Base-by-base conservation (phyloP, 495 filamentous ascomycete genomes). In the Aspergillus nanangensis region DNA sequence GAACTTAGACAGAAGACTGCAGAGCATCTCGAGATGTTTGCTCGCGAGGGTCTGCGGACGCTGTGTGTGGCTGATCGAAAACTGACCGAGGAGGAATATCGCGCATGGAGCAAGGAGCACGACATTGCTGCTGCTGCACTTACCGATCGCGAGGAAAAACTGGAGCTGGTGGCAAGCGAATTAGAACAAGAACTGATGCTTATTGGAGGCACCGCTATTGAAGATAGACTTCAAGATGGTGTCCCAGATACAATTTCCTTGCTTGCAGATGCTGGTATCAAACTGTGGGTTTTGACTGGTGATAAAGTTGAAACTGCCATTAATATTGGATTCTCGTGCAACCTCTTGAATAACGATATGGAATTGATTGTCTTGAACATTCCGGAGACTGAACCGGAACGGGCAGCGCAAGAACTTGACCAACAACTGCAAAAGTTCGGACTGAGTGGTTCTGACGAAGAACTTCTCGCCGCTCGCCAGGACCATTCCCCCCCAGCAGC, bases 241-340 rank as follows among this genome's bases (percentile, higher is more conserved):
- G 94, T 99, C 11, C 94, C 94, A 8, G 94, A 96, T 56, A 92
- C 94, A 2, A 99, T 99, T 53, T 87, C 86, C 44, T 69, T 99
- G 38, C 82, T 99, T 43, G 92, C 85, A 31, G 83, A 90, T 47
- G 94, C 94, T 39, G 94, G 94, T 48, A 96, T 99, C 67, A 99
- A 99, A 61, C 80, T 99, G n/a, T 99, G 94, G 94, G 94, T 99
- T 45, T 71, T 99, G 36, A 99, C 94, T 24, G 94, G 94, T 44
- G 94, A 99, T 72, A 99, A 96, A 68, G 92, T 97, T 38, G 94
- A 97, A 66, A 99, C 94, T 38, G 94, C 94, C 33, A 97, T 99
- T 79, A 99, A 99, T 66, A 99, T 99, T 63, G 94, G 94, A 17
- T 99, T 97, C 67, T 97, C 94, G 10, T 97, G 94, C 75, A 99